Evolutionary conservation across 352 stramenopile genomes (phyloP).

Genomic region (Phytophthora sp.): DNA sequence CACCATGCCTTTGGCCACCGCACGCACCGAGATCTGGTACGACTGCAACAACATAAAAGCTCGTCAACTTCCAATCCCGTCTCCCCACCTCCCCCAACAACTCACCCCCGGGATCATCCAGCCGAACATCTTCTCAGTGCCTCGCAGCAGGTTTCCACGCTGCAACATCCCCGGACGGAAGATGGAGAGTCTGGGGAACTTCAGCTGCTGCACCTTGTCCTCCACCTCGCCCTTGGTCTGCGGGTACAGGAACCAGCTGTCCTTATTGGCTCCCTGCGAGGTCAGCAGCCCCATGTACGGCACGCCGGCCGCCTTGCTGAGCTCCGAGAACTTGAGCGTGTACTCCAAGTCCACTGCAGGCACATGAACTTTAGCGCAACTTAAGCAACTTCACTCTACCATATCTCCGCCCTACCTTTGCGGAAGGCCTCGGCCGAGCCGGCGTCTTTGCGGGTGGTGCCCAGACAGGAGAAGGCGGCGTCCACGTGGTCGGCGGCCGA

Average conservation of each 20-base stretch:
- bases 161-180: conserved; percentile 69
- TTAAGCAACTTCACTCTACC: background rate
- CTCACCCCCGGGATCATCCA: conserved; percentile 63
- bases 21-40: conserved; percentile 48
- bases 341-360: conserved; percentile 76
- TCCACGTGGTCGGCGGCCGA: conserved; percentile 53
- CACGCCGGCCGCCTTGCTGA: conserved; percentile 47
- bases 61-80: background rate
- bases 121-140: conserved; percentile 52
- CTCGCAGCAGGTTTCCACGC: conserved; percentile 59
- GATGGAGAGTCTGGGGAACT: conserved; percentile 58
- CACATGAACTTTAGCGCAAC: conserved; percentile 4
- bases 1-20: conserved; percentile 74
- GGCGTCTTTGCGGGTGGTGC: conserved; percentile 76
- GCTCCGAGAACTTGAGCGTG: conserved; percentile 55
- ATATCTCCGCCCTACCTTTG: conserved; percentile 47
- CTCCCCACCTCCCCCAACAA: conserved; percentile 4
- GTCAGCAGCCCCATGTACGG: conserved; percentile 76
- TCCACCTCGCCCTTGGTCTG: conserved; percentile 80
- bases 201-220: conserved; percentile 63
- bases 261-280: conserved; percentile 63
- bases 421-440: conserved; percentile 70
- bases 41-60: conserved; percentile 8
- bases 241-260: conserved; percentile 82
- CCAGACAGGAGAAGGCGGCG: conserved; percentile 74